Conservation (phyloP, 257 asterid species). For the Marsdenia floribunda region DNA sequence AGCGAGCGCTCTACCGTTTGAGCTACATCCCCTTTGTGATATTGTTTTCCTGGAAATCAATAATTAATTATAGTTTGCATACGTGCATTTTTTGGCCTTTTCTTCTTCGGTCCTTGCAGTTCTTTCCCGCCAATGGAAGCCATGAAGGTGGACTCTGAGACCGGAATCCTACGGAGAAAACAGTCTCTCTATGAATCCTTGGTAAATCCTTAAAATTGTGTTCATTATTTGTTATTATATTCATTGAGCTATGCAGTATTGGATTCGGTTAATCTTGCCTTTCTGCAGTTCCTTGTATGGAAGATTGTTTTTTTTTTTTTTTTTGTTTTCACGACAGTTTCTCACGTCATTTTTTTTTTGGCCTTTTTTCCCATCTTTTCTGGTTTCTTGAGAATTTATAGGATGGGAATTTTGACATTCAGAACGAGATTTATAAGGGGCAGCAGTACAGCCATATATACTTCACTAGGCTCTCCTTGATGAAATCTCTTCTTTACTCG, state of each 20-base stretch:
- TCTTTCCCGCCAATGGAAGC: conserved; percentile 68
- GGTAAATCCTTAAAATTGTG: conserved; percentile 29
- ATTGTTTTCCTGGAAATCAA: no score
- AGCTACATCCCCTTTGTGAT: conserved; percentile 70
- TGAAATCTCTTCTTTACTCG: conserved; percentile 87
- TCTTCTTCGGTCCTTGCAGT: not conserved
- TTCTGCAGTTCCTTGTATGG: not conserved
- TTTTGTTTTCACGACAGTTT: not conserved
- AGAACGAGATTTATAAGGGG: conserved; percentile 77
- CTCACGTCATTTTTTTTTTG: not conserved
- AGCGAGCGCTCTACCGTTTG: conserved; percentile 99
- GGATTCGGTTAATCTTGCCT: not conserved
- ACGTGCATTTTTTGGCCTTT: not conserved
- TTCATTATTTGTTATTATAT: not conserved
- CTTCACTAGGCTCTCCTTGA: conserved; percentile 83
- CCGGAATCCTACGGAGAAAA: conserved; percentile 41
- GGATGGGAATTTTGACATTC: conserved; percentile 72
- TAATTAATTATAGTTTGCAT: no score
- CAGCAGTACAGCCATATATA: conserved; percentile 97
- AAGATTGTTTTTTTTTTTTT: not conserved
- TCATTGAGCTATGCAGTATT: not conserved
- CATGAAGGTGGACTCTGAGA: conserved; percentile 54
- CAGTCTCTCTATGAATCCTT: conserved; percentile 58
- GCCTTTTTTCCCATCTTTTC: not conserved
- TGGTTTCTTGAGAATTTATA: conserved; percentile 17